phyloP scores from a whole-genome alignment of 2,329 filamentous ascomycete genomes.

The Talaromyces sp. region DNA sequence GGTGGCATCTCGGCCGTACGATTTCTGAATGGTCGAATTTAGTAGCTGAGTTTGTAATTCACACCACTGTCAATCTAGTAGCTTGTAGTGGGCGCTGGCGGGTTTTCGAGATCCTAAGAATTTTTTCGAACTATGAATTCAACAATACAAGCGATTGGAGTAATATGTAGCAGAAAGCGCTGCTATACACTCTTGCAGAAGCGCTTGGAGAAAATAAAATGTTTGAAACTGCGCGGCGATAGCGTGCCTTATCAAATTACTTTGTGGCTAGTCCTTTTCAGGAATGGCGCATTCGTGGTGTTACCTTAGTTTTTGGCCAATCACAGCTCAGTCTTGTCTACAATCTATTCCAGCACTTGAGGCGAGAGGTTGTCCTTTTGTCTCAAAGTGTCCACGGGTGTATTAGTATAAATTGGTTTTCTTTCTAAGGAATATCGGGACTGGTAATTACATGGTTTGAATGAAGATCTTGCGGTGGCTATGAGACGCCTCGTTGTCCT shows the following conservation, averaged over 20 bases:
- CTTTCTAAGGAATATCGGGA: too few species aligned
- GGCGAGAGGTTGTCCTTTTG: neutral
- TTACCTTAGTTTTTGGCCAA: neutral
- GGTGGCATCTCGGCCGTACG: constrained; percentile 30
- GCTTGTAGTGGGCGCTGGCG: too few species aligned
- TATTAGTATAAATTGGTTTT: too few species aligned
- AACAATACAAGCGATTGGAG: neutral
- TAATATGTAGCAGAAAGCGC: neutral
- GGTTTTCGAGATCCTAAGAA: neutral
- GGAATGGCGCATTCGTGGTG: neutral
- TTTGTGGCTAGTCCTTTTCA: neutral
- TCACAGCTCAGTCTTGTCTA: neutral
- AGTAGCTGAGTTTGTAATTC: neutral
- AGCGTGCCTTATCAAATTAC: constrained; percentile 10
- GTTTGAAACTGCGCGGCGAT: constrained; percentile 7
- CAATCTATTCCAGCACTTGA: neutral
- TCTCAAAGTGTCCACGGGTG: too few species aligned
- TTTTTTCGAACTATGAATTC: neutral
- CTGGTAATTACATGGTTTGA: too few species aligned
- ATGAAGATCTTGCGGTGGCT: too few species aligned
- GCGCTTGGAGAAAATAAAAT: constrained; percentile 3
- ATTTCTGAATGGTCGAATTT: neutral
- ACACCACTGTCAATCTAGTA: neutral
- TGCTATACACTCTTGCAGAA: neutral
- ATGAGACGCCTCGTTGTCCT: too few species aligned